Conservation (phyloP, 441 rosid genomes). For the Pelargonium myrrhifolium region DNA sequence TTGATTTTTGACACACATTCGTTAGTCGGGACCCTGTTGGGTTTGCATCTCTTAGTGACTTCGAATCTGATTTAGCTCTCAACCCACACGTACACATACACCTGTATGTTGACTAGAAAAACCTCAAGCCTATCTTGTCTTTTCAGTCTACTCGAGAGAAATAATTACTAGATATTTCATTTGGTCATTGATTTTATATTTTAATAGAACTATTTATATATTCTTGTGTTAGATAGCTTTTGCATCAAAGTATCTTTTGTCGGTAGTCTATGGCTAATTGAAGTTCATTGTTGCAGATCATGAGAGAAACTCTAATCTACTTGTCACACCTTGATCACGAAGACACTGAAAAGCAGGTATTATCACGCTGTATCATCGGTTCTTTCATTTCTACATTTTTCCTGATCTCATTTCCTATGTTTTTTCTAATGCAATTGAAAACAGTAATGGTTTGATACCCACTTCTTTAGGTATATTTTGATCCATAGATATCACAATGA, state of each 20-base stretch:
- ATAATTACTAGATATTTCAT: not conserved
- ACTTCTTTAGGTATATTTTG: not conserved
- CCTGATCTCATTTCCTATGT: not conserved
- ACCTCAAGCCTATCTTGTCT: not conserved
- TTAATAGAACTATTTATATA: not conserved
- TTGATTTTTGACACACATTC: too few species aligned
- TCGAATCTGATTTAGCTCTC: not conserved
- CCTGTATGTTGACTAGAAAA: not conserved
- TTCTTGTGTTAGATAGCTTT: not conserved
- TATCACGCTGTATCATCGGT: not conserved
- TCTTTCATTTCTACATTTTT: not conserved
- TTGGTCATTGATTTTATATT: slow-evolving; percentile 6
- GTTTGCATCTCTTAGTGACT: not conserved
- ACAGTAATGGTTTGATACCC: not conserved
- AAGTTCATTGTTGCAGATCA: slow-evolving; percentile 52
- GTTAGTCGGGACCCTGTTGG: not conserved
- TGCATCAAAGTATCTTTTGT: not conserved
- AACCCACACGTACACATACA: too few species aligned
- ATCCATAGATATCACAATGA: not conserved
- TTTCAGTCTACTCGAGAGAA: not conserved
- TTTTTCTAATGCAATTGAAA: not conserved
- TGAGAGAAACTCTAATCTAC: slow-evolving; percentile 96
- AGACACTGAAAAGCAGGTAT: slow-evolving; percentile 98
- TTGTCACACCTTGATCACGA: slow-evolving; percentile 97
- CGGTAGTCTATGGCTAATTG: slow-evolving; percentile 15